phyloP scores from a whole-genome alignment of 192 early-diverging fungal species.

The Entomortierella chlamydospora region DNA sequence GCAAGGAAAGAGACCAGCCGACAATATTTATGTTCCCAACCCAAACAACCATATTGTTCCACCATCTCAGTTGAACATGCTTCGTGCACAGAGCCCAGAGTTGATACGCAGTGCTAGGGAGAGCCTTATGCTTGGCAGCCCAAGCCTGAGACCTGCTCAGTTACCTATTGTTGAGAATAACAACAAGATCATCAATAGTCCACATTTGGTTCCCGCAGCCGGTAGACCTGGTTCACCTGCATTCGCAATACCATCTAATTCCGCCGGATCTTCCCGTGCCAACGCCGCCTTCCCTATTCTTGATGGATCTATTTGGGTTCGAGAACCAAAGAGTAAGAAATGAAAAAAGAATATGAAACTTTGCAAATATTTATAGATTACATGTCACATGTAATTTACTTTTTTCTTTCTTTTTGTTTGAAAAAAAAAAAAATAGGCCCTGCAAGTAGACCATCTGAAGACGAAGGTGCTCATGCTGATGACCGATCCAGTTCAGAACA shows the following conservation, averaged over 20 bases:
- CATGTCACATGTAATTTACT: too few relatives aligned
- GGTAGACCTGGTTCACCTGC: constrained; percentile 27
- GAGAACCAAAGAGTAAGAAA: constrained; percentile 34
- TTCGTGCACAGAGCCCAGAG: constrained; percentile 30
- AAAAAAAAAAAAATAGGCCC: not conserved
- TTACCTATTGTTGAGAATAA: not conserved
- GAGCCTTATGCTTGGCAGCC: constrained; percentile 35
- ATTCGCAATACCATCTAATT: not conserved
- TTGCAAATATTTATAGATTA: too few relatives aligned
- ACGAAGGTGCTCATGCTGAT: not conserved
- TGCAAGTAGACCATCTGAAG: constrained; percentile 1
- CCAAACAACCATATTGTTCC: constrained; percentile 43
- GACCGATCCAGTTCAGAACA: not conserved
- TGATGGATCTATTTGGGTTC: constrained; percentile 14
- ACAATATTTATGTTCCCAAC: constrained; percentile 39
- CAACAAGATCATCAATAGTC: constrained; percentile 22
- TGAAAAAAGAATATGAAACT: too few relatives aligned
- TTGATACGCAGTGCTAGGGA: not conserved
- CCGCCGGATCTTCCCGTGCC: not conserved
- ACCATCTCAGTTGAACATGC: constrained; percentile 33
- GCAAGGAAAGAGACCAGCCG: not conserved
- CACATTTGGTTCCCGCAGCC: constrained; percentile 7
- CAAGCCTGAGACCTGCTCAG: constrained; percentile 27
- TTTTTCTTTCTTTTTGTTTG: not conserved
- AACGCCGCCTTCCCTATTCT: constrained; percentile 2